Conservation (phyloP, 768 basidiomycete species). For the Suillus subluteus region DNA sequence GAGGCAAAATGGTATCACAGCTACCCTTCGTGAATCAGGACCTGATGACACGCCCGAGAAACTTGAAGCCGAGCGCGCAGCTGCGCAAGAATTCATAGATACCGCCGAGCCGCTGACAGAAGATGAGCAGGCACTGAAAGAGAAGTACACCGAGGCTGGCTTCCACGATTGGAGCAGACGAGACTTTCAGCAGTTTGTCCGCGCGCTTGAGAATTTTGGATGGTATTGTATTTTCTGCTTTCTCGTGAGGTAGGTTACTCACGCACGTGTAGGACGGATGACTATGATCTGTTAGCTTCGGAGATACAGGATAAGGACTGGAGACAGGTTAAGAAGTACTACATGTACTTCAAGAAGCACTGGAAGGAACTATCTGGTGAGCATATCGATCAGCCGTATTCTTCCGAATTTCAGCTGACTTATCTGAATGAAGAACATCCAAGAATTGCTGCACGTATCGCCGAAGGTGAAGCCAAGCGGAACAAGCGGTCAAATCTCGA, state of each 20-base stretch:
- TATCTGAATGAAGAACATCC: conserved; percentile 60
- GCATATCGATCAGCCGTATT: conserved; percentile 22
- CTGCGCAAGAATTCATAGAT: conserved; percentile 88
- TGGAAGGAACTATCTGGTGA: conserved; percentile 83
- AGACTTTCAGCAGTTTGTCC: conserved; percentile 91
- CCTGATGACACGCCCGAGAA: conserved; percentile 82
- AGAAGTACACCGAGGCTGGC: conserved; percentile 72
- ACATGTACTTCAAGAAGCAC: conserved; percentile 84
- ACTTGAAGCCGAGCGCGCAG: conserved; percentile 77
- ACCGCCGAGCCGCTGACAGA: conserved; percentile 92
- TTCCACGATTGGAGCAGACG: conserved; percentile 92
- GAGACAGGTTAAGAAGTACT: conserved; percentile 79
- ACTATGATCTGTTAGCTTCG: conserved; percentile 68
- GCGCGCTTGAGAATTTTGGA: conserved; percentile 78
- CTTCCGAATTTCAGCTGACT: neutral
- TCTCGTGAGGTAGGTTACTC: neutral
- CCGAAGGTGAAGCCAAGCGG: conserved; percentile 88
- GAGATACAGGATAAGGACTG: conserved; percentile 86
- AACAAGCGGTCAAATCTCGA: conserved; percentile 84
- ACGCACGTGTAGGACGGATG: conserved; percentile 53
- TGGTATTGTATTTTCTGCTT: conserved; percentile 52
- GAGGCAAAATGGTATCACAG: conserved; percentile 69
- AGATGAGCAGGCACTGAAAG: conserved; percentile 82
- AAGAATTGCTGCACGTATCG: conserved; percentile 80
- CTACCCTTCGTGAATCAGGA: conserved; percentile 66